Conservation (phyloP, 2,329 filamentous ascomycete species). For the Trichoderma hamatum region DNA sequence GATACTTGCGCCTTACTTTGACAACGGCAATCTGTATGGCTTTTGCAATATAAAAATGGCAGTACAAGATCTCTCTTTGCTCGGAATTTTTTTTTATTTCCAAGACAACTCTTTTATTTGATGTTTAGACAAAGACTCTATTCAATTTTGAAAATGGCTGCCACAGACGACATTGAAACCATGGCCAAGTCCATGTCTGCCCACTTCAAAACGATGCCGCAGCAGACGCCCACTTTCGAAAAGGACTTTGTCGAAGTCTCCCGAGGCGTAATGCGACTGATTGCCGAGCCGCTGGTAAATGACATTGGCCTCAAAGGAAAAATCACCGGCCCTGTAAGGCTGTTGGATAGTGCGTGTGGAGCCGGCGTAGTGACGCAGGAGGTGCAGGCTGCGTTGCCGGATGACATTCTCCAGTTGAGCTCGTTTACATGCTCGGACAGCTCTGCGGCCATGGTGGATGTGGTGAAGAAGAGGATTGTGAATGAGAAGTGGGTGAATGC, state of each 20-base stretch:
- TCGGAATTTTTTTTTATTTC: neutral
- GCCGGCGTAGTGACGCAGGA: conserved; percentile 52
- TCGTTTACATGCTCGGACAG: conserved; percentile 55
- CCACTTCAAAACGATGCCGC: conserved; percentile 19
- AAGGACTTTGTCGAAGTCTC: conserved; percentile 27
- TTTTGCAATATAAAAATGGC: neutral
- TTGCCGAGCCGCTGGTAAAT: conserved; percentile 32
- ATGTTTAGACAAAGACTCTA: neutral
- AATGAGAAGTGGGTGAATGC: conserved; percentile 51
- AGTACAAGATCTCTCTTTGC: neutral
- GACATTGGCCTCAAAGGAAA: conserved; percentile 35
- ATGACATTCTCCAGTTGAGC: conserved; percentile 46
- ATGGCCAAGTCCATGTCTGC: conserved; percentile 25
- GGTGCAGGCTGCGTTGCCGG: conserved; percentile 46
- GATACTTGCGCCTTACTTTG: conserved; percentile 33
- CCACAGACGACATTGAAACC: conserved; percentile 4
- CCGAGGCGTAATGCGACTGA: conserved; percentile 27
- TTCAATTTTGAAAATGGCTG: neutral
- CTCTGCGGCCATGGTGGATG: conserved; percentile 46
- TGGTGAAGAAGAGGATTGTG: conserved; percentile 44
- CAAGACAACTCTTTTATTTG: neutral
- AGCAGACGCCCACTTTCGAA: conserved; percentile 14
- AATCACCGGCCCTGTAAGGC: conserved; percentile 37
- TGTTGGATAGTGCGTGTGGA: conserved; percentile 60
- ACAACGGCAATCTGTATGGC: neutral